Evolutionary conservation across 352 stramenopile species (phyloP), one percentile per base, ranked within the genome.

Genomic region (Globisporangium uncinulatum): DNA sequence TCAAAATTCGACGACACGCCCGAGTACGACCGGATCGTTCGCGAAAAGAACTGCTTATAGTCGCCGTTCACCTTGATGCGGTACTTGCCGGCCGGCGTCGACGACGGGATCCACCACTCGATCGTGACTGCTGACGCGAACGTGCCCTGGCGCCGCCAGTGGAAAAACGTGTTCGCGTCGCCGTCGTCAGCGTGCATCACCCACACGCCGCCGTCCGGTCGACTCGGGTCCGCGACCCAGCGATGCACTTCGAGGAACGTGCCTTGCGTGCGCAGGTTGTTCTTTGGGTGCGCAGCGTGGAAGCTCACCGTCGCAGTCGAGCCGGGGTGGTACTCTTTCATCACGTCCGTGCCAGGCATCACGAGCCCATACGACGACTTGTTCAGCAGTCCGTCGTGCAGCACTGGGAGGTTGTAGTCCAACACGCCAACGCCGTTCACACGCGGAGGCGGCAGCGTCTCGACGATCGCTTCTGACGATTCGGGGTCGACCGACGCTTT

Each of bases 51-150:
- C n/a, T 71, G 69, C 57, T 92, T 94, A 65, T 64, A 83, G 65
- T 94, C 72, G 31, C 83, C 81, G 47, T 91, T 89, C 29, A 89
- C 72, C 68, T 92, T 92, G 46, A 94, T 73, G 10, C 83, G 77
- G 55, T 94, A 94, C 41, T 59, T 74, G 5, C 79, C 78, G 1
- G 61, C 48, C 8, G 71, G 74, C 0, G 76, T 86, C 29, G 44
- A 46, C 55, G 67, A 55, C 8, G 81, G 65, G 41, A 94, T 84
- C 41, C 58, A 61, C 83, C 83, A 94, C 55, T 89, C 79, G 44
- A 94, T 68, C 17, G 74, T 87, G 20, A 86, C 76, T 6, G 82
- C 57, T 0, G 83, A 94, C 15, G 74, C 71, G 48, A 89, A 87
- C 5, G 82, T 80, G 1, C 85, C 85, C 44, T 78, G 69, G 0